Conservation (phyloP, 768 basidiomycete genomes). For the Plicaturopsis crispa region DNA sequence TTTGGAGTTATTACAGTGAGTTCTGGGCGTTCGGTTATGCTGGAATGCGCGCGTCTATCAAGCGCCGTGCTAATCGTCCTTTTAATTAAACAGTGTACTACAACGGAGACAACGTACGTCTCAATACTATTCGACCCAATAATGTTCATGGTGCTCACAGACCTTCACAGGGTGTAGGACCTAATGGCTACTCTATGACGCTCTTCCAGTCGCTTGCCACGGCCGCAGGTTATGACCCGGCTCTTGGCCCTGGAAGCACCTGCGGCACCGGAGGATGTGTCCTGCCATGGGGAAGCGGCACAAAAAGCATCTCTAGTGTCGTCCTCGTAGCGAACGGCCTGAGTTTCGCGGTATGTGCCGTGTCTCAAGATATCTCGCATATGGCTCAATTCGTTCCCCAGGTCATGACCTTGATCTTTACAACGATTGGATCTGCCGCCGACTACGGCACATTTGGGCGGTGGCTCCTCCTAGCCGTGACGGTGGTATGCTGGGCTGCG, state of each 20-base stretch:
- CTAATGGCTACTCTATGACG: constrained; percentile 61
- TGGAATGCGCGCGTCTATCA: no score
- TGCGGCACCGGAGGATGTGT: constrained; percentile 73
- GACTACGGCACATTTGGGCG: constrained; percentile 50
- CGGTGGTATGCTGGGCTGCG: constrained; percentile 72
- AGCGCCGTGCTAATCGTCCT: not conserved
- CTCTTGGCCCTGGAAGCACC: constrained; percentile 60
- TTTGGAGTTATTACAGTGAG: constrained; percentile 78
- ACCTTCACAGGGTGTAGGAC: constrained; percentile 53
- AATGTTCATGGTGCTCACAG: constrained; percentile 2
- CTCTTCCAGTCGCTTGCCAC: constrained; percentile 67
- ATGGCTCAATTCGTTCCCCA: constrained; percentile 13
- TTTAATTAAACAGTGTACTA: constrained; percentile 51
- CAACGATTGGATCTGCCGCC: constrained; percentile 51
- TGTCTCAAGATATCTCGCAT: not conserved
- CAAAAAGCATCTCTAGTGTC: constrained; percentile 67
- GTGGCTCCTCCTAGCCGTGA: constrained; percentile 68
- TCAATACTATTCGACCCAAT: not conserved
- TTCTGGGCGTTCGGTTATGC: no score
- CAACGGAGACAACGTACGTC: constrained; percentile 70
- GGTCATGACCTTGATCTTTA: constrained; percentile 79
- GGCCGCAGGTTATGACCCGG: constrained; percentile 68
- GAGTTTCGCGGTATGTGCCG: constrained; percentile 56
- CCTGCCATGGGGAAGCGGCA: constrained; percentile 67
- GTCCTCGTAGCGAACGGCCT: constrained; percentile 73